Percentiles rank a stretch among this genome's conserved stretches.
Conservation (phyloP, 2,329 filamentous ascomycete genomes). For the Fusarium aywerte region DNA sequence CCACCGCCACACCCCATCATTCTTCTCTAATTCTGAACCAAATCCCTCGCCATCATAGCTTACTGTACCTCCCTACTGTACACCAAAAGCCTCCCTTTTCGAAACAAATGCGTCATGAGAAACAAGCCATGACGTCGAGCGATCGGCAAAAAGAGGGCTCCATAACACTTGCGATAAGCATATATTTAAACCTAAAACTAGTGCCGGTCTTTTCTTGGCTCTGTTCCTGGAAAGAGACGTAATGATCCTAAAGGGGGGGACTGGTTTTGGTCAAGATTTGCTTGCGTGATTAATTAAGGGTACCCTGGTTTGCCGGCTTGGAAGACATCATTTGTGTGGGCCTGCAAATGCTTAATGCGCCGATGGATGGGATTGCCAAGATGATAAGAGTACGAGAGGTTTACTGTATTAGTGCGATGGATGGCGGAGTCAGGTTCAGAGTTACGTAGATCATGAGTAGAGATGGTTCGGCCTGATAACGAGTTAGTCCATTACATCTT, state of each 20-base stretch:
- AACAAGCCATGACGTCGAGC: constrained; percentile 31
- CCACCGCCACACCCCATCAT: constrained; percentile 7
- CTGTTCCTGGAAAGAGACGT: not conserved
- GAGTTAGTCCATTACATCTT: not conserved
- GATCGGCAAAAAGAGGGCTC: constrained; percentile 13
- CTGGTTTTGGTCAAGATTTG: constrained; percentile 16
- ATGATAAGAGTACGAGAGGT: not conserved
- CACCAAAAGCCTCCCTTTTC: not conserved
- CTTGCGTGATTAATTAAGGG: not conserved
- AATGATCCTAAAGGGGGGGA: not conserved
- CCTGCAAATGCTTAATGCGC: not conserved
- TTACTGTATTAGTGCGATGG: not conserved
- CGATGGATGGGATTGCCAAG: not conserved
- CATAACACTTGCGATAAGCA: constrained; percentile 34
- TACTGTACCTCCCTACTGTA: no score
- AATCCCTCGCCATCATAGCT: not conserved
- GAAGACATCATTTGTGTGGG: constrained; percentile 23
- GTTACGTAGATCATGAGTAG: not conserved
- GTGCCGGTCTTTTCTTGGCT: not conserved
- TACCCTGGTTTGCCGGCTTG: not conserved
- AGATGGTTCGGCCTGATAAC: not conserved
- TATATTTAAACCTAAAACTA: constrained; percentile 32
- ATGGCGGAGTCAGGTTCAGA: not conserved
- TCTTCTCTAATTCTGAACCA: not conserved
- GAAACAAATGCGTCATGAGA: constrained; percentile 30